These are phyloP conservation scores for Aspergillus avenaceus DNA, from an alignment of 495 filamentous ascomycete species.

Conservation along the genomic window DNA sequence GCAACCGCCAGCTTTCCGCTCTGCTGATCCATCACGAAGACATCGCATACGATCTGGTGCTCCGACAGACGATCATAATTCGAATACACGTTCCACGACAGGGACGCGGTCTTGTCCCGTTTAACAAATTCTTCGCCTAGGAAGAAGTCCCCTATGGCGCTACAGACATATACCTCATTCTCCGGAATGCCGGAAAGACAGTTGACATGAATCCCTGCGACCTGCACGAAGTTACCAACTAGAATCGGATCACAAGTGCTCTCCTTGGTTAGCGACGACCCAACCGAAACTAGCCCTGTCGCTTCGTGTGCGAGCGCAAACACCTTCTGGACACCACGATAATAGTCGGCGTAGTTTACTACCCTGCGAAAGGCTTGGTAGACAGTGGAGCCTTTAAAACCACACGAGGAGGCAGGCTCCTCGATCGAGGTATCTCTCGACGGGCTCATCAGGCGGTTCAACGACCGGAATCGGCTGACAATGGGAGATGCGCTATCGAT, in stretches of 20 bases:
- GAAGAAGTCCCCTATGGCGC: conserved; percentile 9
- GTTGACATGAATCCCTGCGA: conserved; percentile 39
- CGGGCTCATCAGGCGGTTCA: neutral
- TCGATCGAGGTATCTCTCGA: no score
- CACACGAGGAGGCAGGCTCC: no score
- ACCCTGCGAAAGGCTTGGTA: conserved; percentile 29
- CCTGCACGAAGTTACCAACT: conserved; percentile 37
- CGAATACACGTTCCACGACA: conserved; percentile 1
- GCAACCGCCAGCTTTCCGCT: no score
- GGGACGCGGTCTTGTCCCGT: neutral
- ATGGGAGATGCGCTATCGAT: no score
- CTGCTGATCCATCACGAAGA: no score
- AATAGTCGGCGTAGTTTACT: conserved; percentile 32
- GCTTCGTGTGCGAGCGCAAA: conserved; percentile 23
- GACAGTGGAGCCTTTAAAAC: conserved; percentile 18
- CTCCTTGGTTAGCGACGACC: neutral
- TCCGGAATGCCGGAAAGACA: conserved; percentile 13
- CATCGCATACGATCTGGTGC: no score
- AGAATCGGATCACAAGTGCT: conserved; percentile 16
- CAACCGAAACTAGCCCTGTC: conserved; percentile 20
- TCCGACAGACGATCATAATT: no score
- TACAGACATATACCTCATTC: conserved; percentile 27
- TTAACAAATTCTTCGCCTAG: neutral
- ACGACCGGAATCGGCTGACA: no score
- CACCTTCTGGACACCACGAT: conserved; percentile 29